These are phyloP conservation scores for Vanrija pseudolonga DNA, from an alignment of 1,284 basidiomycete species.

Conservation along the genomic window DNA sequence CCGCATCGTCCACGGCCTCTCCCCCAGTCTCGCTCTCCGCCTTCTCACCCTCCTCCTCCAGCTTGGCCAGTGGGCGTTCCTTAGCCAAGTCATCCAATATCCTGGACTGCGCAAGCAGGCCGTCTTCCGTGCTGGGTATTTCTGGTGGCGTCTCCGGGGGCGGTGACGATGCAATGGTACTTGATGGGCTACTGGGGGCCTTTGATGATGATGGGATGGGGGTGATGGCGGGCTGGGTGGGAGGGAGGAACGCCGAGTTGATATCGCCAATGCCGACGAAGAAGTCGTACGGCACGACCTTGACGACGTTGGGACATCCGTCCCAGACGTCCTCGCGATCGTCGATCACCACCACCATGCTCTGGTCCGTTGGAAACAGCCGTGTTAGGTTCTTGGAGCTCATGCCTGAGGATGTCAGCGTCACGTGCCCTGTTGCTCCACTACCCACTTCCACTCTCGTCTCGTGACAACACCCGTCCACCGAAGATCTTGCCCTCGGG, in stretches of 20 bases:
- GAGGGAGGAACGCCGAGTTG: slow-evolving; percentile 77
- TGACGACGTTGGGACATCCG: slow-evolving; percentile 83
- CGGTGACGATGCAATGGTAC: slow-evolving; percentile 7
- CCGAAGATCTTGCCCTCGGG: slow-evolving; percentile 81
- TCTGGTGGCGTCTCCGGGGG: slow-evolving; percentile 16
- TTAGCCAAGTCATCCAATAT: slow-evolving; percentile 79
- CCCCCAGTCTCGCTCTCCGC: slow-evolving; percentile 18
- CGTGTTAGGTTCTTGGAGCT: slow-evolving; percentile 78
- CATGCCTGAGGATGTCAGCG: slow-evolving; percentile 27
- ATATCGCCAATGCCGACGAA: slow-evolving; percentile 99
- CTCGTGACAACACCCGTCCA: slow-evolving; percentile 81
- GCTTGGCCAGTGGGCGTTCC: slow-evolving; percentile 79
- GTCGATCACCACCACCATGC: slow-evolving; percentile 99
- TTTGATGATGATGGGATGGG: not conserved
- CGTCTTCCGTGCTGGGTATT: slow-evolving; percentile 24
- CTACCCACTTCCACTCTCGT: slow-evolving; percentile 78
- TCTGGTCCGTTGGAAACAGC: slow-evolving; percentile 91
- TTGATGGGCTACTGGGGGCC: not conserved
- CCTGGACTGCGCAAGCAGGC: slow-evolving; percentile 52
- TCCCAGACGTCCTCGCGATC: slow-evolving; percentile 98
- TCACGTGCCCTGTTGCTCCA: fast-evolving
- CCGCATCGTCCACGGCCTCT: slow-evolving; percentile 4
- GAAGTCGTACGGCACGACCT: slow-evolving; percentile 96
- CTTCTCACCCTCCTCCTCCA: slow-evolving; percentile 71
- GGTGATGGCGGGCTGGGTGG: slow-evolving; percentile 13